A percentile compares a stretch with the other conserved stretches of the same genome.
Conservation (phyloP, 2,329 filamentous ascomycete genomes). For the Talaromyces sp. region DNA sequence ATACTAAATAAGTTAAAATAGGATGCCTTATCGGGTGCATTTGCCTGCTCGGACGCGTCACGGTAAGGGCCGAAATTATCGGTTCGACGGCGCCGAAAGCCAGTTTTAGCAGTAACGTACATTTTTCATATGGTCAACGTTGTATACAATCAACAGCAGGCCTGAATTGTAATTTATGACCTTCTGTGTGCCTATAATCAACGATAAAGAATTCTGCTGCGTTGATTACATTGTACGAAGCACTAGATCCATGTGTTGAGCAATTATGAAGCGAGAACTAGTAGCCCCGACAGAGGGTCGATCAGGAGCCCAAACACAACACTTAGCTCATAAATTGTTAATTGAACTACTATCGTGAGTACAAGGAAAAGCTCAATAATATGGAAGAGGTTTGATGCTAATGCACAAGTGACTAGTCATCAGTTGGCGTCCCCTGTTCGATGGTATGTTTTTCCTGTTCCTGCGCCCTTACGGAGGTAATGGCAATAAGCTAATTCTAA, state of each 20-base stretch:
- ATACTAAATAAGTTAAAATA: neutral
- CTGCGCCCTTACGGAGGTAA: neutral
- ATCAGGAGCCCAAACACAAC: neutral
- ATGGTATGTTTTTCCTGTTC: neutral
- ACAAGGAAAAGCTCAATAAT: neutral
- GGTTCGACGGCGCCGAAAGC: neutral
- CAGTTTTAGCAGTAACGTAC: neutral
- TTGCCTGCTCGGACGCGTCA: neutral
- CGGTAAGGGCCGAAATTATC: neutral
- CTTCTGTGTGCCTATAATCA: neutral
- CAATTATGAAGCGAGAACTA: slow-evolving; percentile 6
- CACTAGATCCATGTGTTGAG: neutral
- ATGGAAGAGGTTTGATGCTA: neutral
- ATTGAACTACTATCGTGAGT: slow-evolving; percentile 7
- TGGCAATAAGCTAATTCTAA: too few relatives aligned
- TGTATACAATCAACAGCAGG: neutral
- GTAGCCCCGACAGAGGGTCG: neutral
- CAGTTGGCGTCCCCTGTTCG: slow-evolving; percentile 4
- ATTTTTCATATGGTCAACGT: neutral
- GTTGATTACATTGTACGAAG: neutral
- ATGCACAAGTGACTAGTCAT: neutral
- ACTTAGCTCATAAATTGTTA: neutral
- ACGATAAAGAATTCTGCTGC: neutral
- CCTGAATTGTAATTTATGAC: neutral
- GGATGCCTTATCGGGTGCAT: neutral